Percentiles rank a stretch among this genome's conserved stretches.
Evolutionary conservation across 108 stramenopile genomes (phyloP).

Genomic region (Schizochytrium sp.): DNA sequence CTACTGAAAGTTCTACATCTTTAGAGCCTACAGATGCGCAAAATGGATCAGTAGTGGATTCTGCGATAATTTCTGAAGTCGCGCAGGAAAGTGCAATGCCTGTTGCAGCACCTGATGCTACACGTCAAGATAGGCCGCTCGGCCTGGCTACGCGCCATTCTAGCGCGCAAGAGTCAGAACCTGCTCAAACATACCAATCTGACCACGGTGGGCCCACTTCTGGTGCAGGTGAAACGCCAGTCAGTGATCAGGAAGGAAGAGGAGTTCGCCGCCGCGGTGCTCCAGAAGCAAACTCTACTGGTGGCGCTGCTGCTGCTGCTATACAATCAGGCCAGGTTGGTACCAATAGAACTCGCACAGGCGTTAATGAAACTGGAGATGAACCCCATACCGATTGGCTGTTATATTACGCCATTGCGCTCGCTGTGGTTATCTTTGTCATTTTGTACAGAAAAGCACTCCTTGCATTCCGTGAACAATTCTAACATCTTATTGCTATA

Average conservation of each 20-base stretch:
- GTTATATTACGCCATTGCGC: conserved; percentile 47
- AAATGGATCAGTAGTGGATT: too few relatives aligned
- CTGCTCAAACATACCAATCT: too few relatives aligned
- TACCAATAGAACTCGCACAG: not conserved
- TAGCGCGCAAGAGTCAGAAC: not conserved
- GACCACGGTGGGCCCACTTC: not conserved
- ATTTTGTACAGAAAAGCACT: conserved; percentile 54
- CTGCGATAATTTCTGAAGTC: too few relatives aligned
- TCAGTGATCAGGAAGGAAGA: not conserved
- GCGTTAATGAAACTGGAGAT: not conserved
- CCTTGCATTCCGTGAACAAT: not conserved
- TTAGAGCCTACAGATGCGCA: too few relatives aligned
- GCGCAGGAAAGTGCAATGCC: too few relatives aligned
- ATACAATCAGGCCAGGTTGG: not conserved
- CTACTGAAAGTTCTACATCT: not conserved
- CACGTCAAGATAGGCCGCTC: not conserved
- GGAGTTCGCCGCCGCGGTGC: not conserved
- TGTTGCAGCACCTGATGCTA: too few relatives aligned
- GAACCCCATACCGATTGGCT: conserved; percentile 33
- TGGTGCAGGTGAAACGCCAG: not conserved
- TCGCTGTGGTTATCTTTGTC: conserved; percentile 29
- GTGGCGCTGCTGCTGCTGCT: not conserved
- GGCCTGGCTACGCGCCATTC: not conserved
- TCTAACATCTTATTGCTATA: not conserved
- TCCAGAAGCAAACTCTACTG: too few relatives aligned